Evolutionary conservation across 192 early-diverging fungal species (phyloP), one percentile per base, ranked within the genome.

Genomic region (Entomortierella chlamydospora): DNA sequence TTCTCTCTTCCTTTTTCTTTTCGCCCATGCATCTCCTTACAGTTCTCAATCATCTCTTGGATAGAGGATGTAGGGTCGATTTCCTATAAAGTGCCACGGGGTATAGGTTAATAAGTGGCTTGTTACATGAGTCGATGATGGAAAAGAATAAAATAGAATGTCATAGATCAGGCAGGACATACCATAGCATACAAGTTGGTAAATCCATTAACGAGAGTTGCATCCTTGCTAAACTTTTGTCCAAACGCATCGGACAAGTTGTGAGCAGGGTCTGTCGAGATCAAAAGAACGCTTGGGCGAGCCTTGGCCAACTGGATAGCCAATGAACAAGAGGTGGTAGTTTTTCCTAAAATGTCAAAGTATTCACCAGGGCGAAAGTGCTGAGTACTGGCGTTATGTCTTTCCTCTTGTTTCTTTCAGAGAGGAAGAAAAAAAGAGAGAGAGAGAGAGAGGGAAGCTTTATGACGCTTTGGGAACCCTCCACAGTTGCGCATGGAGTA

Each of bases 181-280:
- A 94, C 92, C 98, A 99, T 99, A 55, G 97, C 97, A 85, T 85
- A 98, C 31, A 99, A 84, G 87, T 99, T 99, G 56, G 87, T 85
- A 82, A 98, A 98, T 20, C 98, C 98, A 51, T 95, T 94, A 31
- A 99, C 94, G 43, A 95, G 86, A 26, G 95, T 96, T 4, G 98
- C 97, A 66, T 94, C 92, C 81, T 99, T 99, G 72, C 92, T 89
- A 73, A 99, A 99, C 88, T 99, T 99, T 91, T 99, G 98, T 65
- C 96, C 93, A 89, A 98, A 98, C 29, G 97, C 97, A 84, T 99
- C 97, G 9, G 96, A 98, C 70, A 99, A 85, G 83, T 99, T 99
- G 90, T 99, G 98, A 34, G 98, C 98, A 23, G 98, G 98, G 79
- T 99, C 98, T 18, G 98, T 99, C 18, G 97, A 99, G 64, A 99